Base-by-base conservation (phyloP, 306 rosid species). In the Castanospermum australe region DNA sequence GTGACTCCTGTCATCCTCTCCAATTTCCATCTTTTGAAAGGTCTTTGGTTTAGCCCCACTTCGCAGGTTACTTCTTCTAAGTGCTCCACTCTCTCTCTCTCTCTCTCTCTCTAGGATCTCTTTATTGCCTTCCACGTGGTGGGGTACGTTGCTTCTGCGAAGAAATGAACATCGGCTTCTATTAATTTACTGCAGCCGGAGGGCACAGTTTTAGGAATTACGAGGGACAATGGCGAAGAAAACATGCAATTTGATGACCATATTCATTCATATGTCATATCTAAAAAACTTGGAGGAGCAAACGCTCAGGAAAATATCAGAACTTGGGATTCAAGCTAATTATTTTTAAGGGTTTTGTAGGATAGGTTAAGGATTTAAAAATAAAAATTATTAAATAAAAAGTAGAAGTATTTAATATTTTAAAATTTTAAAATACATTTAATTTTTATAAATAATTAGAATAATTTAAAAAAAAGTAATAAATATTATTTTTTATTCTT, bases 81-180 rank as follows among this genome's bases (percentile, higher is more conserved):
- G 50, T 64, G 79, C 18, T 71, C 79, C 79, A 55, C 67, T 62
- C 11, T 56, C 30, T 15, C 60, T 38, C 60, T 38, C 54, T 47
- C 68, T 66, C 54, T 55, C 48, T 66, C 72, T 73, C 36, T 8
- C 13, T 73, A 3, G 71, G 22, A 32, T 77, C 69, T 78, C 71
- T 75, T 47, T 59, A 30, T 60, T 73, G 87, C 84, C 68, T 64
- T 67, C 64, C 85, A 85, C 84, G 20, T 89, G 83, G 86, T 81
- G 59, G 93, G 83, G 91, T 79, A 12, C 57, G 51, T 17, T 72
- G 55, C 72, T 78, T 74, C 42, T 44, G 24, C 68, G 44, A 42
- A 57, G 57, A 42, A 15, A 57, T 57, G 57, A 55, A 39, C 44
- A 57, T 12, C 32, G 2, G 3, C 32, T 1, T 28, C 32, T 28